These are phyloP conservation scores for Forsythia suspensa DNA, from an alignment of 257 asterid genomes.

Conservation along the genomic window DNA sequence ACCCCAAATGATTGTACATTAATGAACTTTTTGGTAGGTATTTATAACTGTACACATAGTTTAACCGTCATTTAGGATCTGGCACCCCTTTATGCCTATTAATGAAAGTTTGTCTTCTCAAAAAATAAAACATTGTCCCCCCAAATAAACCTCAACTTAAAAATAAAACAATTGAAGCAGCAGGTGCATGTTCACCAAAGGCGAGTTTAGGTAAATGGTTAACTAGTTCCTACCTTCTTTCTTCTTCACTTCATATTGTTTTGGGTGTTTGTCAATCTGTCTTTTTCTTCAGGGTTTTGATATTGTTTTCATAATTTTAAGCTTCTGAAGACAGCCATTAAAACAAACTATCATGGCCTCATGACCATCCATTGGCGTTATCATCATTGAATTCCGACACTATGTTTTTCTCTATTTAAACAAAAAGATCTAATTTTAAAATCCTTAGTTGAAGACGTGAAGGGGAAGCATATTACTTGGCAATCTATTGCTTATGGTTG, in stretches of 20 bases:
- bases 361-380: not conserved
- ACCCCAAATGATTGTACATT: not conserved
- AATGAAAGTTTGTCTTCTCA: not conserved
- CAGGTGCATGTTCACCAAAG: too few species aligned
- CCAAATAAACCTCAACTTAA: not conserved
- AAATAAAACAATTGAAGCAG: too few species aligned
- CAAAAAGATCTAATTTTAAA: not conserved
- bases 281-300: not conserved
- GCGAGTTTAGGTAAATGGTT: not conserved
- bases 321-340: not conserved
- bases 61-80: not conserved
- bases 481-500: not conserved
- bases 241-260: too few species aligned
- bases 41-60: not conserved
- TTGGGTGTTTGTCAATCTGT: not conserved
- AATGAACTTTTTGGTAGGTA: not conserved
- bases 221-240: not conserved
- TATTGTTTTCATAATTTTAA: not conserved
- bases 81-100: not conserved
- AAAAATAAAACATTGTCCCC: not conserved
- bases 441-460: not conserved
- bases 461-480: not conserved
- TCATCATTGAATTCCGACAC: not conserved
- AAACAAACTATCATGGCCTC: not conserved
- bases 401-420: not conserved